A percentile compares a stretch with the other conserved stretches of the same genome.
Conservation (phyloP, 495 filamentous ascomycete species). For the Parmelia sp. region DNA sequence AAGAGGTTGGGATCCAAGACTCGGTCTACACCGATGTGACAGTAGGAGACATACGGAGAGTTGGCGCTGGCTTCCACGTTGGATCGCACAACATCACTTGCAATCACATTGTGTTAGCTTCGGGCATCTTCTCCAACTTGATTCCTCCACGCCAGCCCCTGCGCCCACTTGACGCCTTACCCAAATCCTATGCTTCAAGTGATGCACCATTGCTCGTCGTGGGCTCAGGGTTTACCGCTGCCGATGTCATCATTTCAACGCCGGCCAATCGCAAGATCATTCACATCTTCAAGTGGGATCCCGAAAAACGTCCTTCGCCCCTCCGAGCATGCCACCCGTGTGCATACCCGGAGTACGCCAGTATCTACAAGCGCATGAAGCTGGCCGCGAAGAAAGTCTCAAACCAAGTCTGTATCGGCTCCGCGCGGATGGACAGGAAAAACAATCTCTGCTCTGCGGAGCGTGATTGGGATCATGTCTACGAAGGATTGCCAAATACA, state of each 20-base stretch:
- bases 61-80: conserved; percentile 46
- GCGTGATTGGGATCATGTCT: conserved; percentile 46
- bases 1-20: conserved; percentile 47
- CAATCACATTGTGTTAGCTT: conserved; percentile 57
- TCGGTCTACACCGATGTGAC: conserved; percentile 42
- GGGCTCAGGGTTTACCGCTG: conserved; percentile 60
- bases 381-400: conserved; percentile 34
- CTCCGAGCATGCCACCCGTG: conserved; percentile 56
- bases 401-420: conserved; percentile 21
- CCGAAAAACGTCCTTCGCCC: conserved; percentile 50
- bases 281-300: conserved; percentile 59
- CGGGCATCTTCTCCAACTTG: conserved; percentile 54
- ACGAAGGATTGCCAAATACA: conserved; percentile 56
- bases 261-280: conserved; percentile 47
- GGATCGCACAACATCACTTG: conserved; percentile 49
- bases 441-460: conserved; percentile 41
- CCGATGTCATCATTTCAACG: conserved; percentile 56
- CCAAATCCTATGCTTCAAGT: conserved; percentile 25
- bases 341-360: conserved; percentile 63
- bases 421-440: conserved; percentile 26
- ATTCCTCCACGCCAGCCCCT: conserved; percentile 49
- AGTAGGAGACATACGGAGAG: conserved; percentile 41
- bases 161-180: conserved; percentile 31
- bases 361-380: conserved; percentile 60
- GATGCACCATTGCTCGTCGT: conserved; percentile 47